phyloP scores from a whole-genome alignment of 2,329 filamentous ascomycete species.

The Fusarium robinianum region DNA sequence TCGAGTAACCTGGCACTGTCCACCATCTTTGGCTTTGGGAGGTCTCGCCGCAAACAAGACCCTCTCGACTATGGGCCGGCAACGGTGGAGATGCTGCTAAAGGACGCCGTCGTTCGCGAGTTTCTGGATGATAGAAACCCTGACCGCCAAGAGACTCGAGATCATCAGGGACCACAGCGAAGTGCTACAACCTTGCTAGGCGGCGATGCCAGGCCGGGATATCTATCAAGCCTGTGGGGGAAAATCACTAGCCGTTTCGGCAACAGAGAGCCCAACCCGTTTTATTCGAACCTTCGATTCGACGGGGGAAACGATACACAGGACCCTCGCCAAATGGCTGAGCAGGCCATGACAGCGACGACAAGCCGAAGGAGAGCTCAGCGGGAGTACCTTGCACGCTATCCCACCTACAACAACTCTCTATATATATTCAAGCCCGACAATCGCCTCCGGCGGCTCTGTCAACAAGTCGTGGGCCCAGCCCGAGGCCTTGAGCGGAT shows the following conservation, averaged over 20 bases:
- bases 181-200: slow-evolving; percentile 43
- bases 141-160: slow-evolving; percentile 39
- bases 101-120: slow-evolving; percentile 92
- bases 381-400: slow-evolving; percentile 82
- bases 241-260: slow-evolving; percentile 60
- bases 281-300: slow-evolving; percentile 78
- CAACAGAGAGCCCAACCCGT: slow-evolving; percentile 85
- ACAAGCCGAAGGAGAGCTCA: slow-evolving; percentile 85
- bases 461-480: slow-evolving; percentile 88
- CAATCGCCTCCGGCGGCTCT: slow-evolving; percentile 79
- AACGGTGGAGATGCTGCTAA: slow-evolving; percentile 93
- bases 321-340: slow-evolving; percentile 86
- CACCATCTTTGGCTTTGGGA: slow-evolving; percentile 68
- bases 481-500: slow-evolving; percentile 85
- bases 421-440: slow-evolving; percentile 82
- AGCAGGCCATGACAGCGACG: slow-evolving; percentile 83
- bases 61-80: slow-evolving; percentile 90
- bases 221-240: slow-evolving; percentile 65
- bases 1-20: slow-evolving; percentile 76
- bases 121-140: slow-evolving; percentile 73
- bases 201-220: slow-evolving; percentile 58
- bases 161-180: slow-evolving; percentile 37
- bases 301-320: slow-evolving; percentile 75
- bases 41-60: slow-evolving; percentile 68
- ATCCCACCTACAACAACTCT: slow-evolving; percentile 91